phyloP scores from a whole-genome alignment of 2,329 filamentous ascomycete genomes.

The Aphanoascus verrucosus region DNA sequence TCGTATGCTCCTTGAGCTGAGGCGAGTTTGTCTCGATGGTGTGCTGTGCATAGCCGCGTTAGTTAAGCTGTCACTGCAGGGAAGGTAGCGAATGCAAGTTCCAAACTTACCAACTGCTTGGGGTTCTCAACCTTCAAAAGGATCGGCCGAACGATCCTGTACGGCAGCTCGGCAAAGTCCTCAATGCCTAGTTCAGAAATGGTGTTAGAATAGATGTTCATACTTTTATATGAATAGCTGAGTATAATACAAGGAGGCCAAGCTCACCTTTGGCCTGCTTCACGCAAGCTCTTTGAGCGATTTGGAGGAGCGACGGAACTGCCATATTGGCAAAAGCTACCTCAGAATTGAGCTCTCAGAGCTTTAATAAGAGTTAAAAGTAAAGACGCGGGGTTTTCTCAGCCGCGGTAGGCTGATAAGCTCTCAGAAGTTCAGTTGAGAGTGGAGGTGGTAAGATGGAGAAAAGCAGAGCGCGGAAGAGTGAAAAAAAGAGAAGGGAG shows the following conservation, averaged over 20 bases:
- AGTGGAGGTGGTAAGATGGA: too few species aligned
- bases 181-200: conserved; percentile 41
- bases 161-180: conserved; percentile 62
- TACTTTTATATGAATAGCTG: too few species aligned
- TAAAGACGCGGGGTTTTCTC: too few species aligned
- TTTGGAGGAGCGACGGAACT: conserved; percentile 27
- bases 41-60: conserved; percentile 25
- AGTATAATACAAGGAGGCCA: neutral
- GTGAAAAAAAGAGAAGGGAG: too few species aligned
- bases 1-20: conserved; percentile 59
- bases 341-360: neutral
- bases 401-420: too few species aligned
- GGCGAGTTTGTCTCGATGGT: conserved; percentile 64
- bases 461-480: too few species aligned
- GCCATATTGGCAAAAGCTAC: conserved; percentile 21
- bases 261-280: conserved; percentile 30
- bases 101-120: conserved; percentile 53
- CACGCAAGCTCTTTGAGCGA: conserved; percentile 29
- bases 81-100: neutral
- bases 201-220: conserved; percentile 9
- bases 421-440: too few species aligned
- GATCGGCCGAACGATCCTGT: conserved; percentile 54
- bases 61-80: neutral
- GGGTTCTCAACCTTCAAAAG: conserved; percentile 62
- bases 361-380: neutral